Base-by-base conservation (phyloP, 2,329 filamentous ascomycete genomes). In the Aspergillus carbonarius region DNA sequence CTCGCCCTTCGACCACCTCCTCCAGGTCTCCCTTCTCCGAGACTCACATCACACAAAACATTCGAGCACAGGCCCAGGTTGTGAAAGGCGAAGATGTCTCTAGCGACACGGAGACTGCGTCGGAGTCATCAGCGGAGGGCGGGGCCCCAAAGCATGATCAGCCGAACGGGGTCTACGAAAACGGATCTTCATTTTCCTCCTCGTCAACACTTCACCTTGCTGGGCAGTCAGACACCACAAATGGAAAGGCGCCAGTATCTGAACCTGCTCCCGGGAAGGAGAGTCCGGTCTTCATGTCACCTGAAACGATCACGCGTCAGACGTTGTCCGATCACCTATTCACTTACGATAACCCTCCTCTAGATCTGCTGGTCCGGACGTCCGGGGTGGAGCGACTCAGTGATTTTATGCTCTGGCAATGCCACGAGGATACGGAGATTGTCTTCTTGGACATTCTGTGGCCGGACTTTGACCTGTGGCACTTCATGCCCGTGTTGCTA, bases 391-490 rank as follows among this genome's bases (percentile, higher is more conserved):
- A 93, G 74, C 85, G 95, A 50, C 80, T 99, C 59, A 97, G 92
- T 71, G 95, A 99, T 74, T 99, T 98, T 69, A 95, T 99, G 93
- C 86, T 99, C 34, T 99, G 95, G 95, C 95, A 99, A 76, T 95
- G 91, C 68, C 93, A 98, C 71, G 86, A 96, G 71, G 83, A 93
- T 63, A 97, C 95, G 0, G 90, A 96, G 60, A 89, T 99, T 63
- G 91, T 96, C 60, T 99, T 98, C 72, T 78, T 97, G 57, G 85
- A 96, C 68, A 95, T 91, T 64, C 81, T 96, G 62, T 99, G 95
- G 95, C 95, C 95, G 1, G 92, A 97, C 63, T 97, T 99, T 68
- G 92, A 96, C 72, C 82, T 99, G 4, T 93, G 92, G 87, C 85
- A 93, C 59, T 97, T 98, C 75, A 76, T 99, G 17, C 95, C 93